These are phyloP conservation scores for Fraxinus anomala DNA, from an alignment of 257 asterid species.

Conservation along the genomic window DNA sequence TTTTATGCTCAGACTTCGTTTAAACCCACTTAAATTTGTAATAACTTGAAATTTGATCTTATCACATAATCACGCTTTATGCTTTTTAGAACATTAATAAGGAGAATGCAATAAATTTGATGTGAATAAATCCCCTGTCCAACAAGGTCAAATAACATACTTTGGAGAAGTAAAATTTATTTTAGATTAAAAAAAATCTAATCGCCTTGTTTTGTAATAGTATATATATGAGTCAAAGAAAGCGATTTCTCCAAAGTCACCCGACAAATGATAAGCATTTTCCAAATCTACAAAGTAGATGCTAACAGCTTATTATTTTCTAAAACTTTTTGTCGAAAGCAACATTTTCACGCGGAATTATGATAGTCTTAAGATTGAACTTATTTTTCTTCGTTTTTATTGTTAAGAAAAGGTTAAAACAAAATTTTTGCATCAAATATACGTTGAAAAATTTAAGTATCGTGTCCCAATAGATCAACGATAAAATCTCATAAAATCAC, in stretches of 20 bases:
- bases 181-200: background rate
- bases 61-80: no score
- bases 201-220: conserved; percentile 15
- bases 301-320: background rate
- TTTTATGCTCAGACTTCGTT: no score
- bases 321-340: background rate
- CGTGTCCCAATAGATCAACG: background rate
- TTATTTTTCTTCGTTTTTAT: background rate
- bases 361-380: background rate
- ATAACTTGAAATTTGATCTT: no score
- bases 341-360: background rate
- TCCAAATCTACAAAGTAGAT: background rate
- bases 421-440: background rate
- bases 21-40: no score
- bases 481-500: background rate
- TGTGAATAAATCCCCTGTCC: background rate
- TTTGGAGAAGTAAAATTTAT: background rate
- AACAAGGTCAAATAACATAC: background rate
- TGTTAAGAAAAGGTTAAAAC: background rate
- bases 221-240: background rate
- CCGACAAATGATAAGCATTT: background rate
- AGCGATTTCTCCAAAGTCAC: conserved; percentile 28
- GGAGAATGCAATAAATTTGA: background rate
- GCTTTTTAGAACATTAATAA: no score
- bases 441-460: background rate